Conservation (phyloP, 345 rosid species). For the Salix suchowensis region DNA sequence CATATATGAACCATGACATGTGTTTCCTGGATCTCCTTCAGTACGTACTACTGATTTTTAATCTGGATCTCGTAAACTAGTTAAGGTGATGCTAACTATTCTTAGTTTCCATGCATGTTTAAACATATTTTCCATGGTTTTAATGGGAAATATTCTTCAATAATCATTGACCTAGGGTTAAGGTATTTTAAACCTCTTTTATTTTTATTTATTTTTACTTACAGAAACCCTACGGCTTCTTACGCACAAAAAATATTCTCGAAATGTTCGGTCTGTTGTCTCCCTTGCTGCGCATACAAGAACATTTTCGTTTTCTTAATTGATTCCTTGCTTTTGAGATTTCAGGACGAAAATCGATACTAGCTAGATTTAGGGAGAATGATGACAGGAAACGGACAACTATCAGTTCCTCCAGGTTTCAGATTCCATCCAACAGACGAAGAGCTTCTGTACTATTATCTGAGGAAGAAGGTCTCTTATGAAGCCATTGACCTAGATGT, state of each 20-base stretch:
- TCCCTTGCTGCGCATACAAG: neutral
- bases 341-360: neutral
- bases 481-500: constrained; percentile 95
- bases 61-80: neutral
- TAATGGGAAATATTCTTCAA: neutral
- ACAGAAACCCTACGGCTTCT: neutral
- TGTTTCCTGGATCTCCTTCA: neutral
- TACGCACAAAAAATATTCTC: neutral
- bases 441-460: constrained; percentile 87
- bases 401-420: constrained; percentile 94
- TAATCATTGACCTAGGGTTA: neutral
- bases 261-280: neutral
- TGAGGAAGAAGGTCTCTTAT: constrained; percentile 89
- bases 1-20: neutral
- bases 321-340: neutral
- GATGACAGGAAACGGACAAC: constrained; percentile 65
- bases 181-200: neutral
- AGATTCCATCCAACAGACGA: constrained; percentile 96
- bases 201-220: neutral
- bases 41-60: neutral
- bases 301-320: neutral
- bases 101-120: neutral
- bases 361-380: constrained; percentile 6
- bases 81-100: neutral
- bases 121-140: neutral